Conservation (phyloP, 2,329 filamentous ascomycete species). For the Ophiostoma australiae region DNA sequence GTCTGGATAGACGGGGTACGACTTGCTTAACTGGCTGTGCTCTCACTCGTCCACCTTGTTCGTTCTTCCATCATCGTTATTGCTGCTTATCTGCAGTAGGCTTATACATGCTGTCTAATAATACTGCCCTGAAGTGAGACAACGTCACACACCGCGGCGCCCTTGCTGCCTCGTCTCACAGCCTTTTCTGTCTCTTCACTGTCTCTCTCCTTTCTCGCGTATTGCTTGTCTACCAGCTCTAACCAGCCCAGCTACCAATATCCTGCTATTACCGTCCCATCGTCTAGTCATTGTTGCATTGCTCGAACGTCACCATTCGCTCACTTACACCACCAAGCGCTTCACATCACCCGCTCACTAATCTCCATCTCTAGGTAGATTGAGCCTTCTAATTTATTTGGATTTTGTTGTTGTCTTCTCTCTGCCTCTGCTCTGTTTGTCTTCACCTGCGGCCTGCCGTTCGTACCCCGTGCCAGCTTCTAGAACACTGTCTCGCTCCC, state of each 20-base stretch:
- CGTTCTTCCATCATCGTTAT: not conserved
- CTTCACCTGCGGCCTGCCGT: not conserved
- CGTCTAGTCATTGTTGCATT: constrained; percentile 3
- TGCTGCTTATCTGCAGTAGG: constrained; percentile 8
- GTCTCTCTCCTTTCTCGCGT: not conserved
- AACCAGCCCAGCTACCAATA: not conserved
- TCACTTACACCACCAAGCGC: not conserved
- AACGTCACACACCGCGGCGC: constrained; percentile 21
- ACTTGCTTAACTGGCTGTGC: not conserved
- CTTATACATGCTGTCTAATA: constrained; percentile 1
- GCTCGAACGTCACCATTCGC: not conserved
- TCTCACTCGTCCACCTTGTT: not conserved
- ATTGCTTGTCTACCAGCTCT: not conserved
- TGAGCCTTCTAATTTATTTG: not conserved
- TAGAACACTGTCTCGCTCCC: not conserved
- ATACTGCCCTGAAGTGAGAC: constrained; percentile 14
- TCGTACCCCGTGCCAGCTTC: not conserved
- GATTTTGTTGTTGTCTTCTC: not conserved
- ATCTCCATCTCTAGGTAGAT: not conserved
- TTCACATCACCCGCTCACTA: not conserved
- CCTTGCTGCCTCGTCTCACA: constrained; percentile 20
- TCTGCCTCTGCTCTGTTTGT: not conserved
- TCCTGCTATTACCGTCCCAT: not conserved
- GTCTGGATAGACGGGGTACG: not conserved
- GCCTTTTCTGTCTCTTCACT: not conserved